A percentile compares a stretch with the other conserved stretches of the same genome.
Conservation (phyloP, 1,284 basidiomycete genomes). For the Papiliotrema fonsecae region DNA sequence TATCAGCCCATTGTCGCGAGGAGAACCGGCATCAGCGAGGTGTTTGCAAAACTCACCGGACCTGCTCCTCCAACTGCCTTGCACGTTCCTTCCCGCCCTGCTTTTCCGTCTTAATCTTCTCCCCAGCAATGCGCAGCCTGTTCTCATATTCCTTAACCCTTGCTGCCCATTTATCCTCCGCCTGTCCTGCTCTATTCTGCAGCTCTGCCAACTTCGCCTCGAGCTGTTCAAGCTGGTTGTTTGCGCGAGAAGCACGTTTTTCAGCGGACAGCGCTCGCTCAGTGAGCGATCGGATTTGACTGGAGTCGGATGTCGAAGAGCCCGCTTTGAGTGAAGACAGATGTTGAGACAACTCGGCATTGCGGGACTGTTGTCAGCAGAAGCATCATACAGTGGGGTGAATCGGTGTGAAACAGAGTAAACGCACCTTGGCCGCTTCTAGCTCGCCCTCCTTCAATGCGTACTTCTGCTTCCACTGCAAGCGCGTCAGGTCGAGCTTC, state of each 20-base stretch:
- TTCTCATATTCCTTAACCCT: conserved; percentile 86
- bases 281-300: conserved; percentile 59
- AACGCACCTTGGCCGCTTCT: conserved; percentile 69
- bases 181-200: conserved; percentile 62
- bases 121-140: conserved; percentile 76
- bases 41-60: conserved; percentile 28
- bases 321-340: conserved; percentile 64
- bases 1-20: neutral
- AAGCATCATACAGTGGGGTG: neutral
- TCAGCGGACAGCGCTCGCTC: conserved; percentile 75
- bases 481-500: conserved; percentile 73
- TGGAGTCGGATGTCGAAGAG: conserved; percentile 48
- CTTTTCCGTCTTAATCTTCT: conserved; percentile 89
- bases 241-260: conserved; percentile 69
- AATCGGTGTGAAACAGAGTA: neutral
- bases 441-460: conserved; percentile 80
- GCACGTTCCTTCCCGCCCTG: conserved; percentile 86
- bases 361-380: conserved; percentile 57
- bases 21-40: neutral
- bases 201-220: conserved; percentile 75
- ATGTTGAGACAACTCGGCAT: conserved; percentile 70
- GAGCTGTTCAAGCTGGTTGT: conserved; percentile 71
- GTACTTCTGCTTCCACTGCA: conserved; percentile 79
- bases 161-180: conserved; percentile 86
- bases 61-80: conserved; percentile 48